phyloP scores from a whole-genome alignment of 495 filamentous ascomycete species.

The Saxophila tyrrhenica region DNA sequence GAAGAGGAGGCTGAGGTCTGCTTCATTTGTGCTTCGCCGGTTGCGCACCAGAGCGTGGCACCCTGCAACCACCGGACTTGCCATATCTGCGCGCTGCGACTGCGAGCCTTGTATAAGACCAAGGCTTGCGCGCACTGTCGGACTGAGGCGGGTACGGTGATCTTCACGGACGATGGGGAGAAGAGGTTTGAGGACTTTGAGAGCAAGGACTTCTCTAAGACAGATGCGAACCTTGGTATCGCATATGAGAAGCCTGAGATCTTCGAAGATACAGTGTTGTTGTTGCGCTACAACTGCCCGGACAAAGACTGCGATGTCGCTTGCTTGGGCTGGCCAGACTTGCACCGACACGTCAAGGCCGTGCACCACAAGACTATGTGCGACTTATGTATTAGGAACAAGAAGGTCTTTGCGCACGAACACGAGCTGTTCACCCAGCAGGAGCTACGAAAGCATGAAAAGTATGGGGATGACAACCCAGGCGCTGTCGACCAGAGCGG shows the following conservation, averaged over 20 bases:
- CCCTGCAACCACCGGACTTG: constrained; percentile 94
- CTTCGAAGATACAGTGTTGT: constrained; percentile 69
- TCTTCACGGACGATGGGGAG: constrained; percentile 73
- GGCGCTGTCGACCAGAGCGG: constrained; percentile 87
- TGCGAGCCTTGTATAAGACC: constrained; percentile 88
- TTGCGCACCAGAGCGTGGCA: constrained; percentile 72
- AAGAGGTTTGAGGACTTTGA: constrained; percentile 79
- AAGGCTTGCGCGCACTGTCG: constrained; percentile 91
- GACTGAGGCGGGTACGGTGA: constrained; percentile 70
- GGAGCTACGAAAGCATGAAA: constrained; percentile 77
- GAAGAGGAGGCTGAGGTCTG: constrained; percentile 53
- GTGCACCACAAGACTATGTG: constrained; percentile 85
- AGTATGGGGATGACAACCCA: constrained; percentile 79
- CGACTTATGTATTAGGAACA: constrained; percentile 85
- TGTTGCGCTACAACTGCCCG: constrained; percentile 94
- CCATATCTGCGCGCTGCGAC: constrained; percentile 82
- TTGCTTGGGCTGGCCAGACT: constrained; percentile 82
- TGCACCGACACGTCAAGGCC: constrained; percentile 78
- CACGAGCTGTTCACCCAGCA: constrained; percentile 83
- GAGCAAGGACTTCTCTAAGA: constrained; percentile 56
- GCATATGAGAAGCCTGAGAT: constrained; percentile 78
- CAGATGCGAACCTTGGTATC: constrained; percentile 77
- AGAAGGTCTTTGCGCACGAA: constrained; percentile 97
- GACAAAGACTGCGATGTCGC: constrained; percentile 75
- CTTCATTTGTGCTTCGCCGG: constrained; percentile 88